Evolutionary conservation across 345 rosid genomes (phyloP).

Genomic region (Boechera divaricarpa): DNA sequence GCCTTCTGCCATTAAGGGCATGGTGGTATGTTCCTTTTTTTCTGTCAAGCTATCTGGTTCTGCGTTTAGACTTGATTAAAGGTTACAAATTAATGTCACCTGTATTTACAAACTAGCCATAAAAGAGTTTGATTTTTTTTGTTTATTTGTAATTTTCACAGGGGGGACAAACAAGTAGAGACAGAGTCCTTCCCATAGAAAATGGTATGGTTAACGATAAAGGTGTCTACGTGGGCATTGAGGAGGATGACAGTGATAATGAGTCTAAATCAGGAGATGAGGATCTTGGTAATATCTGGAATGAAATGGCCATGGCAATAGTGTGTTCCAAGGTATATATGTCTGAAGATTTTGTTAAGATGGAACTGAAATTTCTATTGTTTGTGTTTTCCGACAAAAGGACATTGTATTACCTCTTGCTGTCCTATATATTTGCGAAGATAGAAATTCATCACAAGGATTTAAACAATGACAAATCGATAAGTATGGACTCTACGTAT

Average conservation of each 20-base stretch:
- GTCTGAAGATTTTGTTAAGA: neutral
- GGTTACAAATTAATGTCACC: constrained; percentile 9
- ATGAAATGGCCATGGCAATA: constrained; percentile 74
- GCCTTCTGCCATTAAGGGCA: constrained; percentile 29
- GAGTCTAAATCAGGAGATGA: constrained; percentile 55
- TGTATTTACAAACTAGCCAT: constrained; percentile 14
- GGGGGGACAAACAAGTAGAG: constrained; percentile 41
- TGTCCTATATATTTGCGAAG: neutral
- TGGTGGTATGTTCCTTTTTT: constrained; percentile 48
- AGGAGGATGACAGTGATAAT: constrained; percentile 52
- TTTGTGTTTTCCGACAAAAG: neutral
- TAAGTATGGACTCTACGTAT: neutral
- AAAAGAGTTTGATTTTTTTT: neutral
- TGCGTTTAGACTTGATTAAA: constrained; percentile 14
- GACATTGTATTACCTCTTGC: neutral
- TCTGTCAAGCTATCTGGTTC: constrained; percentile 14
- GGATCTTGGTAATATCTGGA: constrained; percentile 88
- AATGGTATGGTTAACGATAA: constrained; percentile 50
- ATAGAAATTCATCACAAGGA: constrained; percentile 6
- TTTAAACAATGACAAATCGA: too few species aligned
- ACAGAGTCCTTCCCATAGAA: constrained; percentile 28
- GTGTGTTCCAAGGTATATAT: constrained; percentile 71
- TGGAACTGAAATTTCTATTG: neutral
- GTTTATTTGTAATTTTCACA: constrained; percentile 34
- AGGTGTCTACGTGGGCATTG: constrained; percentile 73